A percentile compares a stretch with the other conserved stretches of the same genome.
phyloP scores from a whole-genome alignment of 2,329 filamentous ascomycete genomes.

The Periconia digitata region DNA sequence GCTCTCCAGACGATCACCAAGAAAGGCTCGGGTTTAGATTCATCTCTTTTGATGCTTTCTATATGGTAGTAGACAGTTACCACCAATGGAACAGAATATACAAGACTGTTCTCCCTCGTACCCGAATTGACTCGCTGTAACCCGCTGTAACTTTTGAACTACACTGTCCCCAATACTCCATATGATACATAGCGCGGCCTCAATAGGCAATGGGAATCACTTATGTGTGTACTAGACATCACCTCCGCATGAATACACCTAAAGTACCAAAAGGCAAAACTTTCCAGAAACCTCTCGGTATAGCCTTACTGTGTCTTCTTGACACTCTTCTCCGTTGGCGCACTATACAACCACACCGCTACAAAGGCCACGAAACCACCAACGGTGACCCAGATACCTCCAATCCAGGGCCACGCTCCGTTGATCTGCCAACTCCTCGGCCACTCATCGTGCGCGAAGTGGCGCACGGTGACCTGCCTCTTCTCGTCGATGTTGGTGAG shows the following conservation, averaged over 20 bases:
- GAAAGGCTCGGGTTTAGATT: neutral
- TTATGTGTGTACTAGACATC: neutral
- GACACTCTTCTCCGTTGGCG: conserved; percentile 54
- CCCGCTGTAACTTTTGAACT: neutral
- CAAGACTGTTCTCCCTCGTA: neutral
- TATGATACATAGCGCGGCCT: neutral
- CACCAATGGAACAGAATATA: neutral
- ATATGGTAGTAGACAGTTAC: neutral
- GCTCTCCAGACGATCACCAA: neutral
- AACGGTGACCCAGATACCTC: conserved; percentile 81
- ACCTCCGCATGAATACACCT: neutral
- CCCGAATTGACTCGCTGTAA: neutral
- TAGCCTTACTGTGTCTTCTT: conserved; percentile 53
- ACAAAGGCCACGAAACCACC: conserved; percentile 84
- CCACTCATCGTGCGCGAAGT: conserved; percentile 98
- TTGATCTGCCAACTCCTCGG: conserved; percentile 86
- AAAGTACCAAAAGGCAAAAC: neutral
- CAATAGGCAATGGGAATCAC: neutral
- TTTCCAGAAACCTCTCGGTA: neutral
- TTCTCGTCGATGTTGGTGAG: conserved; percentile 89
- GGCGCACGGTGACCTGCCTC: conserved; percentile 88
- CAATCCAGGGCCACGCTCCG: conserved; percentile 92
- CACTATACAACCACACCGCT: conserved; percentile 81
- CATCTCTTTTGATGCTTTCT: neutral
- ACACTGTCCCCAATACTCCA: neutral